Evolutionary conservation across 78 protist species (phyloP).

Genomic region (Chrysochromulina tobinii): DNA sequence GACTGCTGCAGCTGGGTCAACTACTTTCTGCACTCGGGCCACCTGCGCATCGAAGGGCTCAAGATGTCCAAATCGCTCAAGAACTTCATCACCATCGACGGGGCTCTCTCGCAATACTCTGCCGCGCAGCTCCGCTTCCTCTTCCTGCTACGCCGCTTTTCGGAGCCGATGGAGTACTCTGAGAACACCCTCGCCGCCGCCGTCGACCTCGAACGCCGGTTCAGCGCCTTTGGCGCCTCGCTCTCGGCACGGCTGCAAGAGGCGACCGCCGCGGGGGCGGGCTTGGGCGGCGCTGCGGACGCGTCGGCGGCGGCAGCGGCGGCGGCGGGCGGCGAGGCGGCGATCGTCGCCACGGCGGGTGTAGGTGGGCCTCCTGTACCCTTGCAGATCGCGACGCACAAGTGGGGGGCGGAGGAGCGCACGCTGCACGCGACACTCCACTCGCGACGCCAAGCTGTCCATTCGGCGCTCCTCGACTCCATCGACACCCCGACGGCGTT

Average conservation of each 20-base stretch:
- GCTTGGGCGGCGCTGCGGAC: not conserved
- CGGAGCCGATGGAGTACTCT: conserved; percentile 56
- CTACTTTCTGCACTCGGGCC: conserved; percentile 95
- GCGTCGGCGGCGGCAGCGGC: not conserved
- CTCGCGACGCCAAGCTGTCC: not conserved
- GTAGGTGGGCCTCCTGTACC: conserved; percentile 52
- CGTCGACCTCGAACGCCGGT: not conserved
- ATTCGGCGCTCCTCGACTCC: conserved; percentile 48
- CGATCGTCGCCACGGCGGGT: conserved; percentile 77
- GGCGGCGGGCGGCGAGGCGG: conserved; percentile 44
- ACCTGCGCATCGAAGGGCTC: conserved; percentile 83
- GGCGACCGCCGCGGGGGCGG: not conserved
- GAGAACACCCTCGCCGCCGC: conserved; percentile 73
- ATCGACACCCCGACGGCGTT: conserved; percentile 87
- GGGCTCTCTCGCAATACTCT: not conserved
- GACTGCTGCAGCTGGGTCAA: conserved; percentile 84
- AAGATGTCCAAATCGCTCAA: conserved; percentile 98
- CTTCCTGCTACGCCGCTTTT: conserved; percentile 71
- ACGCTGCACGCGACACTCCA: not conserved
- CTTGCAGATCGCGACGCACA: not conserved
- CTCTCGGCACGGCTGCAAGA: not conserved
- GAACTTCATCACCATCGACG: conserved; percentile 95
- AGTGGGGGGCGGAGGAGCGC: not conserved
- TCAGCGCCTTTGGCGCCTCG: not conserved
- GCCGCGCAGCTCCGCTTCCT: conserved; percentile 90